These are phyloP conservation scores for Tylopilus plumbeoviolaceoides DNA, from an alignment of 768 basidiomycete genomes.

Conservation along the genomic window DNA sequence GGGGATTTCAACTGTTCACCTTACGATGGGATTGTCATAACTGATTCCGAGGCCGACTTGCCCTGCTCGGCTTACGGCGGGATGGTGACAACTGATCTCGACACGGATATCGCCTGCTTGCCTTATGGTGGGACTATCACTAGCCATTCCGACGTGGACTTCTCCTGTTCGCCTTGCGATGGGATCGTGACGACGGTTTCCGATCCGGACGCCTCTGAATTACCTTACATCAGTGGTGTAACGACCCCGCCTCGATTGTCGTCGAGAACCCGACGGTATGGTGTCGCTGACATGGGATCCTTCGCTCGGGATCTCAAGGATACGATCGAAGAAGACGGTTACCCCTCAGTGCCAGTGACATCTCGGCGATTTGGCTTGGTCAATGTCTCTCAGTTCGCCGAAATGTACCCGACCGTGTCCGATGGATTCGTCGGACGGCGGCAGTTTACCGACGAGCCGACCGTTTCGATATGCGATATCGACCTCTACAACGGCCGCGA, in stretches of 20 bases:
- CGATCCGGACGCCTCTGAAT: neutral
- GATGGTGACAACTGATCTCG: neutral
- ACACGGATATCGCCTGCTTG: neutral
- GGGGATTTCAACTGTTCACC: neutral
- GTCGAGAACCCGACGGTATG: slow-evolving; percentile 6
- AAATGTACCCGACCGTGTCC: too few relatives aligned
- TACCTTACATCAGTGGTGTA: neutral
- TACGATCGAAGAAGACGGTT: neutral
- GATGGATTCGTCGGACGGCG: neutral
- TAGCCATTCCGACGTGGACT: too few relatives aligned
- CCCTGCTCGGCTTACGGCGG: neutral
- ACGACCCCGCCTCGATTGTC: neutral
- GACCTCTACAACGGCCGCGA: too few relatives aligned
- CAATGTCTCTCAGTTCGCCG: too few relatives aligned
- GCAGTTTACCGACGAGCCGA: too few relatives aligned
- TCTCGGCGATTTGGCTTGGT: too few relatives aligned
- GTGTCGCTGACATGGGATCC: slow-evolving; percentile 7
- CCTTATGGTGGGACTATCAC: neutral
- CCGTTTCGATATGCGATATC: too few relatives aligned
- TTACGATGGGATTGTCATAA: neutral
- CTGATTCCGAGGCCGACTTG: neutral
- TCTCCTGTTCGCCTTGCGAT: neutral
- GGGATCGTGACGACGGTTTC: neutral
- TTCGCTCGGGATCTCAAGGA: neutral
- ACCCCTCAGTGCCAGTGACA: too few relatives aligned